Evolutionary conservation across 805 yeast genomes (phyloP).

Genomic region (Yamadazyma olivae): DNA sequence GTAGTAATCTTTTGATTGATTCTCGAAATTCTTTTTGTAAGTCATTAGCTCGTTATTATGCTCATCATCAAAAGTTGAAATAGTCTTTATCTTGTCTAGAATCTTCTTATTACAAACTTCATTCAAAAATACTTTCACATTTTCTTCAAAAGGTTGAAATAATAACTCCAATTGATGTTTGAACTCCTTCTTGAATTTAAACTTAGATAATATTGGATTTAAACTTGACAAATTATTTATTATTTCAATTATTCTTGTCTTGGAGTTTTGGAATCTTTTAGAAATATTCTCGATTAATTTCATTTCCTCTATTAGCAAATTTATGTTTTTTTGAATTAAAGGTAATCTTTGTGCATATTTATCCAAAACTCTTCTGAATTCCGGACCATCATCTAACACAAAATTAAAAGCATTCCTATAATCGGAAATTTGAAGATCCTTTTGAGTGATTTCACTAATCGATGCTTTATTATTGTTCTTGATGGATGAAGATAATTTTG

Average conservation of each 20-base stretch:
- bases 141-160: conserved; percentile 32
- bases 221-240: conserved; percentile 17
- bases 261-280: conserved; percentile 17
- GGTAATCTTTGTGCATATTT: conserved; percentile 32
- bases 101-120: conserved; percentile 27
- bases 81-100: conserved; percentile 22
- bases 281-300: conserved; percentile 25
- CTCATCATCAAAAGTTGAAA: conserved; percentile 13
- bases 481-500: neutral
- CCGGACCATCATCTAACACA: conserved; percentile 43
- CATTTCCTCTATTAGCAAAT: conserved; percentile 28
- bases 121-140: conserved; percentile 23
- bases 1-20: conserved; percentile 39
- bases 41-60: conserved; percentile 21
- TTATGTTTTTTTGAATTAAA: conserved; percentile 20
- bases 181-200: conserved; percentile 25
- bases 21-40: conserved; percentile 34
- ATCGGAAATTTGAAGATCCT: conserved; percentile 12
- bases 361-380: conserved; percentile 30
- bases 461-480: conserved; percentile 6
- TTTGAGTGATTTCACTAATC: conserved; percentile 6
- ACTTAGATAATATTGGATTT: conserved; percentile 23
- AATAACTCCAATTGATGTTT: conserved; percentile 19
- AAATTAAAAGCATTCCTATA: conserved; percentile 31
- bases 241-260: conserved; percentile 21